These are phyloP conservation scores for Hypoxylon lienhwacheense DNA, from an alignment of 495 filamentous ascomycete species.

Conservation along the genomic window DNA sequence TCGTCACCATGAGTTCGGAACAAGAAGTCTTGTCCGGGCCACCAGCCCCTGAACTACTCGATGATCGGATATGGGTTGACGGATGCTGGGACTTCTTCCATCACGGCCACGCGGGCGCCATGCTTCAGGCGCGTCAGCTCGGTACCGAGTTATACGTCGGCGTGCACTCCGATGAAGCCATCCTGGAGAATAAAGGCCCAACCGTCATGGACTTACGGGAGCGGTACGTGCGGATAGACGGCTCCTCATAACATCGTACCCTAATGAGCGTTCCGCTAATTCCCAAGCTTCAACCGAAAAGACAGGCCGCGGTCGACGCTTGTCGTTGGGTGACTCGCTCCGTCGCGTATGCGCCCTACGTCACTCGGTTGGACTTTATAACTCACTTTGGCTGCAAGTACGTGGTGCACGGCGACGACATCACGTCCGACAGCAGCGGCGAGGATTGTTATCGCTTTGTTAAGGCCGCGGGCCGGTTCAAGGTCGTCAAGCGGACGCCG, in stretches of 20 bases:
- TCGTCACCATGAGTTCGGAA: slow-evolving; percentile 33
- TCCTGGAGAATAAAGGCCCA: slow-evolving; percentile 94
- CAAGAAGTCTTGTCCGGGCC: slow-evolving; percentile 33
- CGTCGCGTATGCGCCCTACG: slow-evolving; percentile 87
- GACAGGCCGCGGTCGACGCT: slow-evolving; percentile 80
- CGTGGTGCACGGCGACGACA: slow-evolving; percentile 90
- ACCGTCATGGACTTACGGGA: slow-evolving; percentile 94
- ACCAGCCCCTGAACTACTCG: slow-evolving; percentile 53
- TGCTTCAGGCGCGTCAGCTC: slow-evolving; percentile 86
- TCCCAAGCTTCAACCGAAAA: slow-evolving; percentile 22
- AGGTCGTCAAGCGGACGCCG: slow-evolving; percentile 92
- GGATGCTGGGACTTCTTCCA: slow-evolving; percentile 99
- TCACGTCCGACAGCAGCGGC: slow-evolving; percentile 80
- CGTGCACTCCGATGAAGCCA: slow-evolving; percentile 91
- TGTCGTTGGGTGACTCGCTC: slow-evolving; percentile 90
- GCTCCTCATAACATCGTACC: slow-evolving; percentile 18
- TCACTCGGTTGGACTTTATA: slow-evolving; percentile 91
- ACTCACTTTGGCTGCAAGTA: slow-evolving; percentile 90
- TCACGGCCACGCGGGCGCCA: slow-evolving; percentile 95
- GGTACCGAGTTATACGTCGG: slow-evolving; percentile 88
- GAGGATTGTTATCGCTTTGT: slow-evolving; percentile 98
- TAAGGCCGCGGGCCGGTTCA: slow-evolving; percentile 86
- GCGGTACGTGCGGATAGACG: slow-evolving; percentile 66
- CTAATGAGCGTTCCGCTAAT: slow-evolving; percentile 24
- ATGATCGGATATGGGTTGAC: slow-evolving; percentile 92